Percentiles rank a stretch among this genome's conserved stretches.
Conservation (phyloP, 495 filamentous ascomycete genomes). For the Hypomontagnella monticulosa region DNA sequence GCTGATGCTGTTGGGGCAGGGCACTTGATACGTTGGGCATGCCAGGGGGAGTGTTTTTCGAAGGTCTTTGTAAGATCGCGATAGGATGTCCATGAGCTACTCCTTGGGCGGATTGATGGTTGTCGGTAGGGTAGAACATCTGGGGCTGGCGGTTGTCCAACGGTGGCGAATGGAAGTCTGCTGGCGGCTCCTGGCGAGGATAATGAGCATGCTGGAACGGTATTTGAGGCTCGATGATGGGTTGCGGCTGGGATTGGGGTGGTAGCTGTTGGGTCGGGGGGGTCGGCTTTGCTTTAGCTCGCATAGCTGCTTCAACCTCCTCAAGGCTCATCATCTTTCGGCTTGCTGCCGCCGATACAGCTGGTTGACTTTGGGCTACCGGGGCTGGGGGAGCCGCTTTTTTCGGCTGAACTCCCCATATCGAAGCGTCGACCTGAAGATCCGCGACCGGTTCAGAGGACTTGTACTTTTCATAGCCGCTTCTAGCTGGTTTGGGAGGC, state of each 20-base stretch:
- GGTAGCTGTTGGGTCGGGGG: slow-evolving; percentile 39
- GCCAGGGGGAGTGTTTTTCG: slow-evolving; percentile 47
- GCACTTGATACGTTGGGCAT: slow-evolving; percentile 39
- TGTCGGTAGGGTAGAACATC: slow-evolving; percentile 37
- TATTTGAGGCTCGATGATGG: slow-evolving; percentile 47
- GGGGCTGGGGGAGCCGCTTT: slow-evolving; percentile 54
- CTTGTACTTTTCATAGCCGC: slow-evolving; percentile 89
- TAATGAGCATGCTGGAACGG: slow-evolving; percentile 40
- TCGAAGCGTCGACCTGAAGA: slow-evolving; percentile 88
- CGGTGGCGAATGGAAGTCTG: slow-evolving; percentile 38
- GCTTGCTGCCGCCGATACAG: slow-evolving; percentile 47
- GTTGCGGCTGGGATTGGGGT: slow-evolving; percentile 46
- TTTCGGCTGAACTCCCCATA: slow-evolving; percentile 84
- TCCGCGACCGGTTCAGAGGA: slow-evolving; percentile 77
- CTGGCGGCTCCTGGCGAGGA: slow-evolving; percentile 36
- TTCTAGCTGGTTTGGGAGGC: slow-evolving; percentile 67
- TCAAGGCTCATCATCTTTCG: slow-evolving; percentile 95
- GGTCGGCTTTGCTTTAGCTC: slow-evolving; percentile 67
- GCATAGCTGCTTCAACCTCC: slow-evolving; percentile 95
- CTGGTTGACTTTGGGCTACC: slow-evolving; percentile 29
- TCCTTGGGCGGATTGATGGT: slow-evolving; percentile 36
- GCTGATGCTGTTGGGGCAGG: slow-evolving; percentile 55
- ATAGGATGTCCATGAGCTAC: slow-evolving; percentile 53
- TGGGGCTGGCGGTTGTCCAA: slow-evolving; percentile 41
- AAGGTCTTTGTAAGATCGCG: slow-evolving; percentile 57